Conservation (phyloP, 1,284 basidiomycete species). For the Meira nashicola region DNA sequence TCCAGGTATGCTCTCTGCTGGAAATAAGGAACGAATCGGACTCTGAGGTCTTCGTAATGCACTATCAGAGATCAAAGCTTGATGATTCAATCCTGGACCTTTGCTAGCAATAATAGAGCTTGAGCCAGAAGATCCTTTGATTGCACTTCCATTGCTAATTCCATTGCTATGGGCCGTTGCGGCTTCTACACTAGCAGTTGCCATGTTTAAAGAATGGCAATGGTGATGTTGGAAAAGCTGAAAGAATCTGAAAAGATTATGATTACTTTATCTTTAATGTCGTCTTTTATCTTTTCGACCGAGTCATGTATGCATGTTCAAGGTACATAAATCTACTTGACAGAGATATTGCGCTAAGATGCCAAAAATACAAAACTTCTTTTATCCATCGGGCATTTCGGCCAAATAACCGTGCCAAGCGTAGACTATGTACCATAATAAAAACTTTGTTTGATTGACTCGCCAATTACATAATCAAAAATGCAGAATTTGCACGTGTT, state of each 20-base stretch:
- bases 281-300: too few species aligned
- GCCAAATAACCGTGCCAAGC: too few species aligned
- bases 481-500: too few species aligned
- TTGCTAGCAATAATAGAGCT: background rate
- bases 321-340: too few species aligned
- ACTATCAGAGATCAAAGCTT: conserved; percentile 6
- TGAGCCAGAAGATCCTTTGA: background rate
- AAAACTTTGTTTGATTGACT: too few species aligned
- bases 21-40: conserved; percentile 64
- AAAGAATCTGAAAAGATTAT: background rate
- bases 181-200: background rate
- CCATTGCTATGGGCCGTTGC: background rate
- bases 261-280: too few species aligned
- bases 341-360: too few species aligned
- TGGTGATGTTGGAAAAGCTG: background rate
- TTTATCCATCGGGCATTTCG: too few species aligned
- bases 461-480: too few species aligned
- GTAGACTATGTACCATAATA: too few species aligned
- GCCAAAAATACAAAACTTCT: too few species aligned
- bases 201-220: background rate
- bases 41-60: conserved; percentile 17
- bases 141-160: background rate
- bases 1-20: conserved; percentile 70
- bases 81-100: conserved; percentile 3
- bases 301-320: too few species aligned